Evolutionary conservation across 75 land plant species (phyloP).

Genomic region (Selaginella tamariscina): DNA sequence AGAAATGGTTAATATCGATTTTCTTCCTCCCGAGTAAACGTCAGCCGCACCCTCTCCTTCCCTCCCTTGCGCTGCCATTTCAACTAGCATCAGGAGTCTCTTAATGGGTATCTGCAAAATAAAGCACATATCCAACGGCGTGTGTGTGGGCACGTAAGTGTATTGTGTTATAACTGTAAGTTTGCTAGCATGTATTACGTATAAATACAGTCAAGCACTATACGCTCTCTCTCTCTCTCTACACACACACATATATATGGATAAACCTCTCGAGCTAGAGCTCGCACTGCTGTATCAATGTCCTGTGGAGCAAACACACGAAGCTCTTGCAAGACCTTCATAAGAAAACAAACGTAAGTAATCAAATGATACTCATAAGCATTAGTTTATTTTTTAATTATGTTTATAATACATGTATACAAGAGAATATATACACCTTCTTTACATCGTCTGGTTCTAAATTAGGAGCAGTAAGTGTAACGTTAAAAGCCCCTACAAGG

Average conservation of each 20-base stretch:
- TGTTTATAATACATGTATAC: background rate
- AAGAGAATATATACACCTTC: constrained; percentile 38
- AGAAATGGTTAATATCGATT: constrained; percentile 53
- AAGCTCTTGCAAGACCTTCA: constrained; percentile 51
- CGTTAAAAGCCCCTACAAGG: constrained; percentile 56
- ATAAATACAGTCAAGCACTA: background rate
- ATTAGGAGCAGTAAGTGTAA: constrained; percentile 53
- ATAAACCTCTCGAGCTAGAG: constrained; percentile 46
- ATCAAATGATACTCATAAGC: background rate
- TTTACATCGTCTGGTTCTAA: constrained; percentile 45
- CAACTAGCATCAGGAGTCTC: constrained; percentile 70
- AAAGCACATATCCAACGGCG: constrained; percentile 4
- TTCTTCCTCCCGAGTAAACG: constrained; percentile 50
- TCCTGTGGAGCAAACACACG: constrained; percentile 54
- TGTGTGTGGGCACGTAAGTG: background rate
- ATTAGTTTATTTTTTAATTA: background rate
- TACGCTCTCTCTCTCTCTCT: background rate
- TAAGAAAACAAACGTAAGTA: background rate
- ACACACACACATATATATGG: background rate
- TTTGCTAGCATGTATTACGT: background rate
- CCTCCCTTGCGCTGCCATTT: constrained; percentile 79
- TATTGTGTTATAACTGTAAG: background rate
- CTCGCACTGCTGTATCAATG: constrained; percentile 57
- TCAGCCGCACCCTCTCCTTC: constrained; percentile 47
- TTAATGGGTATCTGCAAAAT: constrained; percentile 68